Evolutionary conservation across 192 early-diverging fungal species (phyloP).

Genomic region (Coemansia sp.): DNA sequence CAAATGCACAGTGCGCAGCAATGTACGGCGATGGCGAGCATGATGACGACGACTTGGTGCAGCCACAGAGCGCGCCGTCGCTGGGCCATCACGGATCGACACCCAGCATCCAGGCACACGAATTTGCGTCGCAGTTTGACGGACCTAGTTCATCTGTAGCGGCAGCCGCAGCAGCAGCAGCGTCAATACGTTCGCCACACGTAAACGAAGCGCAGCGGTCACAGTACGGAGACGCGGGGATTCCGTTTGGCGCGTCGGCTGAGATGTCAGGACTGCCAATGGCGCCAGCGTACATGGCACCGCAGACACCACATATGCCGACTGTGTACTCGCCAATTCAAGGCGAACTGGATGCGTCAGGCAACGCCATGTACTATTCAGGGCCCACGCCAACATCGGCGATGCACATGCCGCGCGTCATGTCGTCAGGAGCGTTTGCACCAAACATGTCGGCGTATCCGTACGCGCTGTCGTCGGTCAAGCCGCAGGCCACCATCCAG

Average conservation of each 20-base stretch:
- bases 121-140: slow-evolving; percentile 28
- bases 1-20: slow-evolving; percentile 56
- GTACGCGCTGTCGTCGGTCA: slow-evolving; percentile 27
- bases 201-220: background rate
- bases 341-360: slow-evolving; percentile 26
- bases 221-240: slow-evolving; percentile 1
- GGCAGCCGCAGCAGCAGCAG: slow-evolving; percentile 11
- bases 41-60: slow-evolving; percentile 27
- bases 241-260: slow-evolving; percentile 1
- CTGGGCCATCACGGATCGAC: slow-evolving; percentile 8
- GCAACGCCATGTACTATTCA: slow-evolving; percentile 38
- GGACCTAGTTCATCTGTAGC: slow-evolving; percentile 10
- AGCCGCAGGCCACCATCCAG: slow-evolving; percentile 24
- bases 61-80: slow-evolving; percentile 22
- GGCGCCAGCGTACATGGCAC: slow-evolving; percentile 16
- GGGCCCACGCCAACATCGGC: slow-evolving; percentile 16
- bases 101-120: slow-evolving; percentile 15
- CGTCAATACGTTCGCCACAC: slow-evolving; percentile 11
- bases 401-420: slow-evolving; percentile 28
- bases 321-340: slow-evolving; percentile 36
- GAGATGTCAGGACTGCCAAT: slow-evolving; percentile 15
- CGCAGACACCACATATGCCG: slow-evolving; percentile 18
- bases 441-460: slow-evolving; percentile 24
- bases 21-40: slow-evolving; percentile 42
- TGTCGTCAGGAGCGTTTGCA: slow-evolving; percentile 15